Evolutionary conservation across 768 basidiomycete species (phyloP), one percentile per base, ranked within the genome.

Genomic region (Gloeopeniophorella convolvens): DNA sequence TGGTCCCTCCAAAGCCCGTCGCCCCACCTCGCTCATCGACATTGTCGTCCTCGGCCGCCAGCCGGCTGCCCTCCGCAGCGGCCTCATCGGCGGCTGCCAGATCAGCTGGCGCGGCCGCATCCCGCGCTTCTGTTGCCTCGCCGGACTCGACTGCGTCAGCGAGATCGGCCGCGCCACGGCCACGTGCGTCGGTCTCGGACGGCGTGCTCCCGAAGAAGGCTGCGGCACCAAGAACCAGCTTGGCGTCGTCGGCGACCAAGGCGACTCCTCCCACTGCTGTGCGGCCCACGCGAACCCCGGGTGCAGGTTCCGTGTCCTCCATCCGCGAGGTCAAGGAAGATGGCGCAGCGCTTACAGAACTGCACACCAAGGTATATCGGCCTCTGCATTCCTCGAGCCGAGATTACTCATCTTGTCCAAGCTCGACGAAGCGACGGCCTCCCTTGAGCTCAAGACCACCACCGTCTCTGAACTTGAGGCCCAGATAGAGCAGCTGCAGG

Each of bases 171-270:
- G 53, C 70, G 10, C 45, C 72, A 40, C 77, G 80, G 16, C 82
- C 87, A 50, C 80, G 84, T 56, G 79, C 84, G 20, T 73, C 79
- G 13, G 73, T 88, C 33, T 79, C 85, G 13, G 86, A 85, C 21
- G 77, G 76, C 23, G 73, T 77, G 30, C 82, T 72, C 67, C 63
- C 77, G 6, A 65, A 68, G 21, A 68, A 76, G 20, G 32, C 63
- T 13, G 26, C 55, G 20, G 31, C 59, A 0, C 33, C 63, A 15
- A 58, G 62, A 18, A 31, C 51, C 8, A 66, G 63, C 37, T 31
- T 66, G 18, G 59, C 63, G n/a, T 42, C 62, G 7, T 61, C 69
- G 12, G 48, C 76, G 23, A 62, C 67, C 24, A 58, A 70, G 39
- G 37, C 70, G 2, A 70, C 70, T 26, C 58, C 69, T 48, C 60